phyloP scores from a whole-genome alignment of 129 eudicot genomes.

The Glebionis coronaria region DNA sequence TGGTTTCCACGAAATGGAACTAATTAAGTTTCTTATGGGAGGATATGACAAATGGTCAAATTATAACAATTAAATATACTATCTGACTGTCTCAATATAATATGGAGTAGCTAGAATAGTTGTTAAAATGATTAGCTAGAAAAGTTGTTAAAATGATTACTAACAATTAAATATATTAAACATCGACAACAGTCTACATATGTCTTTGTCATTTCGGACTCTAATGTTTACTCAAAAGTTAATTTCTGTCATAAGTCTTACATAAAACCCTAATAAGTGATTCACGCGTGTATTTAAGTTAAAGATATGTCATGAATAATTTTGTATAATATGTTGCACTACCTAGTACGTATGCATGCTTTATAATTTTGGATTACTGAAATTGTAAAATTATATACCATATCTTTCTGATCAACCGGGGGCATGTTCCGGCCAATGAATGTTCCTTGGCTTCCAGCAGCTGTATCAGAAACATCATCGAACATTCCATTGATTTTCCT shows the following conservation, averaged over 20 bases:
- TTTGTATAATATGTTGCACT: no score
- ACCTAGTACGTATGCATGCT: neutral
- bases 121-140: slow-evolving; percentile 8
- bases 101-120: neutral
- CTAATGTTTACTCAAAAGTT: no score
- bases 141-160: slow-evolving; percentile 9
- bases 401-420: slow-evolving; percentile 24
- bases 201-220: neutral
- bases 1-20: no score
- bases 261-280: no score
- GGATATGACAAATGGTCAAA: neutral
- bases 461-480: slow-evolving; percentile 41
- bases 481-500: slow-evolving; percentile 37
- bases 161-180: neutral
- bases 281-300: no score
- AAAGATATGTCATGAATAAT: no score
- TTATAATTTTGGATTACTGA: no score
- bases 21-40: neutral
- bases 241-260: no score
- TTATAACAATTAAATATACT: no score
- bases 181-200: neutral
- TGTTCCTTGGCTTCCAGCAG: slow-evolving; percentile 35
- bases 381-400: no score
- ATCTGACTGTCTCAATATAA: neutral
- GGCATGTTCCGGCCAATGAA: slow-evolving; percentile 57